These are phyloP conservation scores for Ulvella scutata DNA, from an alignment of 139 green algal genomes.

Conservation along the genomic window DNA sequence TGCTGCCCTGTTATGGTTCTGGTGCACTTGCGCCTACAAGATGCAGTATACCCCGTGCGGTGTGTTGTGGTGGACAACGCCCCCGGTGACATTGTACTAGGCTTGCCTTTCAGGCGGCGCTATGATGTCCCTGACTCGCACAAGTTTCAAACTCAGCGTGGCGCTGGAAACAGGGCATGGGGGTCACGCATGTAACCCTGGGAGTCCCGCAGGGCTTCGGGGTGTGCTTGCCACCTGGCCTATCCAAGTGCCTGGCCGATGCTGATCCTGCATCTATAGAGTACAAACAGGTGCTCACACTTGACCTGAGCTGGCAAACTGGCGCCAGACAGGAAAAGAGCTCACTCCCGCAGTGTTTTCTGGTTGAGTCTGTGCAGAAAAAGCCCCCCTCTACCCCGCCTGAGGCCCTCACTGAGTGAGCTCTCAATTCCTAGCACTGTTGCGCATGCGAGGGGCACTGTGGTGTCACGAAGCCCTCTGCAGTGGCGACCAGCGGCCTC, in stretches of 20 bases:
- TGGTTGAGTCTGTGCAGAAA: no score
- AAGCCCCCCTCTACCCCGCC: no score
- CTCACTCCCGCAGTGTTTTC: neutral
- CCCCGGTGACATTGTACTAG: neutral
- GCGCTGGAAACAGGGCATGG: neutral
- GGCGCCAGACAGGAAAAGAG: neutral
- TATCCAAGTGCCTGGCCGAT: neutral
- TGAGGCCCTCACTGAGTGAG: no score
- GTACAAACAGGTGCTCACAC: neutral
- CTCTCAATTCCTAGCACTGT: no score
- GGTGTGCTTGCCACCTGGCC: neutral
- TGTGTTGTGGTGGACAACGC: neutral
- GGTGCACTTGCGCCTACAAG: neutral
- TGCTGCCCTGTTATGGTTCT: neutral
- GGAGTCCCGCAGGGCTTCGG: neutral
- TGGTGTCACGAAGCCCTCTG: no score
- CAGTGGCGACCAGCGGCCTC: no score
- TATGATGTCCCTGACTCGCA: neutral
- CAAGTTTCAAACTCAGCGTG: neutral
- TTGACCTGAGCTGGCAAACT: neutral
- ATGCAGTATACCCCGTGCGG: neutral
- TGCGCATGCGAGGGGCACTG: no score
- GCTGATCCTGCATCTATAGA: neutral
- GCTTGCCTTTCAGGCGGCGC: neutral
- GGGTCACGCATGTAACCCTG: no score